Evolutionary conservation across 2,329 filamentous ascomycete species (phyloP).

Genomic region (Gremmenia infestans): DNA sequence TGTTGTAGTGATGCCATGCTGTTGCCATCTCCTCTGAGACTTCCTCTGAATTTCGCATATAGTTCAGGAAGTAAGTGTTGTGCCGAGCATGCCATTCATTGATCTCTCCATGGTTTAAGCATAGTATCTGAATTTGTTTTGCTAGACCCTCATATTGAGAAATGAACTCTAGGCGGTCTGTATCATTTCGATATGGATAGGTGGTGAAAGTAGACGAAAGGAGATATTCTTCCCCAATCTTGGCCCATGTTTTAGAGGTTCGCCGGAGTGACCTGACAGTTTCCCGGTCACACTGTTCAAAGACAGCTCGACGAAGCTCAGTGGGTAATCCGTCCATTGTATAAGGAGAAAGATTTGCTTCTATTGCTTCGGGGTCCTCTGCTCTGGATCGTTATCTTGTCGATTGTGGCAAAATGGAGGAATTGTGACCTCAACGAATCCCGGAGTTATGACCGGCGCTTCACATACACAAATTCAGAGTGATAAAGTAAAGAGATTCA

Average conservation of each 20-base stretch:
- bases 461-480: too few relatives aligned
- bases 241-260: constrained; percentile 20
- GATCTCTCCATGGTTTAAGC: constrained; percentile 26
- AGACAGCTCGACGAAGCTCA: constrained; percentile 21
- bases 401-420: too few relatives aligned
- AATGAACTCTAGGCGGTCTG: constrained; percentile 18
- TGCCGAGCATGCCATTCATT: constrained; percentile 29
- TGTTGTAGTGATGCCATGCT: constrained; percentile 29
- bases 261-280: constrained; percentile 19
- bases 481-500: too few relatives aligned
- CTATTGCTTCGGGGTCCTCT: not conserved
- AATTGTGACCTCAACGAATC: too few relatives aligned
- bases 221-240: constrained; percentile 24
- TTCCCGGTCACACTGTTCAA: constrained; percentile 10
- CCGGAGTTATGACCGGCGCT: too few relatives aligned
- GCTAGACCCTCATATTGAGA: constrained; percentile 23
- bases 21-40: constrained; percentile 27
- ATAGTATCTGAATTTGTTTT: constrained; percentile 12
- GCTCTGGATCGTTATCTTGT: too few relatives aligned
- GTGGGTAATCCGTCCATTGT: constrained; percentile 23
- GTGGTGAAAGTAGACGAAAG: constrained; percentile 17
- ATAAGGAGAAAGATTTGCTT: not conserved
- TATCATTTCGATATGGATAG: constrained; percentile 21
- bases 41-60: constrained; percentile 23
- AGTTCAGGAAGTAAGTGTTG: constrained; percentile 28